phyloP scores from a whole-genome alignment of 1,284 basidiomycete species.

The Cryptococcus sp. region DNA sequence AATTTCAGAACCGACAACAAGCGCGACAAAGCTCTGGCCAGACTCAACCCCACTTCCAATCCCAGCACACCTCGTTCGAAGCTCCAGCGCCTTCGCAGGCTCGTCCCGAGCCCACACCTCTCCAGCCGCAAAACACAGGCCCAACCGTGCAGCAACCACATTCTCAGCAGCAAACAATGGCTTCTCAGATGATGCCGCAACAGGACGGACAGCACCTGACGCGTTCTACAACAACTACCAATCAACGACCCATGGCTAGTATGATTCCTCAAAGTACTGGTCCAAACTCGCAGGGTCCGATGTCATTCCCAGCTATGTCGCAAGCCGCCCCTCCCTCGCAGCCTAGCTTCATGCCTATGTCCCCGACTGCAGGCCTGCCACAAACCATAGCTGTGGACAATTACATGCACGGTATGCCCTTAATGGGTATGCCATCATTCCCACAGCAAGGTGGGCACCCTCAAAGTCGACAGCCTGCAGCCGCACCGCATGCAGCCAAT shows the following conservation, averaged over 20 bases:
- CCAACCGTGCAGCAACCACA: not conserved
- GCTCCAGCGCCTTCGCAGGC: not conserved
- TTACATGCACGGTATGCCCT: no score
- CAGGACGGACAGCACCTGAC: not conserved
- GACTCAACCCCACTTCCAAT: no score
- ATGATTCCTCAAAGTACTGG: conserved; percentile 12
- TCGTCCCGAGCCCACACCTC: not conserved
- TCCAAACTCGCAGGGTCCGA: not conserved
- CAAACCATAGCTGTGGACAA: no score
- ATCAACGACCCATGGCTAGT: not conserved
- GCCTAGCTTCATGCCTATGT: no score
- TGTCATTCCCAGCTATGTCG: no score
- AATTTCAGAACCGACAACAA: conserved; percentile 2
- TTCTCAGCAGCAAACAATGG: not conserved
- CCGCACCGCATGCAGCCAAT: no score
- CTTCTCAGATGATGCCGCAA: not conserved
- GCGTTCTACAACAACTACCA: not conserved
- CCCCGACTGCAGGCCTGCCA: no score
- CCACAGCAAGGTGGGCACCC: no score
- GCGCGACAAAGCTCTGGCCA: not conserved
- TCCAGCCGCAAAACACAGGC: not conserved
- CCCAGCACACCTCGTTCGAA: not conserved
- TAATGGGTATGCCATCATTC: no score
- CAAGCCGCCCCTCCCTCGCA: no score
- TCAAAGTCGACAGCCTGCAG: no score